Percentiles rank a stretch among this genome's conserved stretches.
Conservation (phyloP, 2,329 filamentous ascomycete genomes). For the Mycogone perniciosa region DNA sequence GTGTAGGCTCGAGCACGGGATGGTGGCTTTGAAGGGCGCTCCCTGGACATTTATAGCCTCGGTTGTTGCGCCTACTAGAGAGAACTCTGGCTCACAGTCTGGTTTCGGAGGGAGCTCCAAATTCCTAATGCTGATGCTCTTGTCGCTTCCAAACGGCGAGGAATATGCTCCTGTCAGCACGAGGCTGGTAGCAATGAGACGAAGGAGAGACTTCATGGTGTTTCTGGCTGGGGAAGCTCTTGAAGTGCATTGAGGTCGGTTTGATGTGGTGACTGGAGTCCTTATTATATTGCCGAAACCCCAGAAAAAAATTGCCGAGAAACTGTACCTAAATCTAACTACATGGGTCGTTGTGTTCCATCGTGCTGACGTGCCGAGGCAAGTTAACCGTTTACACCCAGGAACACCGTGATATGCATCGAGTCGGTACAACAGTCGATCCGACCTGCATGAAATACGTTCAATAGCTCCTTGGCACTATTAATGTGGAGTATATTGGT, state of each 20-base stretch:
- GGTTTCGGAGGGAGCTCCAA: slow-evolving; percentile 2
- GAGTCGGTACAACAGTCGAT: no score
- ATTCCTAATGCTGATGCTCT: neutral
- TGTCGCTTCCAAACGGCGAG: neutral
- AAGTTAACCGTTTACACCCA: no score
- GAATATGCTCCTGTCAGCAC: neutral
- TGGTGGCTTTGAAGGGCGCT: slow-evolving; percentile 3
- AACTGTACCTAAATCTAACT: no score
- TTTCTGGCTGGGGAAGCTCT: neutral
- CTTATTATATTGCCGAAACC: no score
- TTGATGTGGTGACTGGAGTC: no score
- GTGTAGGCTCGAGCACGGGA: slow-evolving; percentile 5
- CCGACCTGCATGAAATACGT: no score
- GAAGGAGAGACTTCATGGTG: neutral
- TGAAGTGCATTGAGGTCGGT: neutral
- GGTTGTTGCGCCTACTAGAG: slow-evolving; percentile 4
- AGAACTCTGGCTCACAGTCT: slow-evolving; percentile 1
- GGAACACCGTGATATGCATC: no score
- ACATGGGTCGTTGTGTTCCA: no score
- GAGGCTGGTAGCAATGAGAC: neutral
- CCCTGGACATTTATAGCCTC: neutral
- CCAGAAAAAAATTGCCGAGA: no score
- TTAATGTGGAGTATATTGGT: no score
- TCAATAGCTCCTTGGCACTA: no score
- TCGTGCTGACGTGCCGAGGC: no score